Evolutionary conservation across 306 rosid genomes (phyloP), one percentile per base, ranked within the genome.

Genomic region (Medicago lupulina): DNA sequence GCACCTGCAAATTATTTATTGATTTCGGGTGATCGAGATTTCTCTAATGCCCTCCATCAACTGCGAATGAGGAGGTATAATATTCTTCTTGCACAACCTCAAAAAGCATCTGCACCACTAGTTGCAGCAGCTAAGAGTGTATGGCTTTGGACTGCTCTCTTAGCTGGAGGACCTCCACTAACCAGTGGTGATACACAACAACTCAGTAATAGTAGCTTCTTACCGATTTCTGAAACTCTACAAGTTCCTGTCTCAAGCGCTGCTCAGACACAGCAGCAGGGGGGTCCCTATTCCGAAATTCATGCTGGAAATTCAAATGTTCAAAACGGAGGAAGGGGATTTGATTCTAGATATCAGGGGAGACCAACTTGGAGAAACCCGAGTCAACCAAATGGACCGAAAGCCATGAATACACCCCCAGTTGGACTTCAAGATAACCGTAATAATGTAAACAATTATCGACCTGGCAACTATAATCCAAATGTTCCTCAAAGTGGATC

Each of bases 1-100:
- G 96, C 98, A 6, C 98, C 98, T 40, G 97, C 94, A 12, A 93
- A 91, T 76, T 93, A 88, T 79, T 76, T 93, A 60, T 82, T 93
- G 34, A 93, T 93, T 76, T 93, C 98, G 17, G 98, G 98, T 9
- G 98, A 93, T 44, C 85, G 98, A 50, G 98, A 93, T 76, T 93
- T 93, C 43, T 93, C 98, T 49, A 91, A 93, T 70, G 97, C 97
- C 57, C 97, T 93, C n/a, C 98, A 93, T 83, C 98, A 93, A 82
- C 69, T 93, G 75, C 87, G 97, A 54, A 83, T 93, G 97, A 83
- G 98, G 74, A 87, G 94, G 79, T 93, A 93, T 78, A 93, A 93
- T 73, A 93, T 93, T 79, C 96, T 93, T 81, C 88, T 93, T 8
- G 98, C 98, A 8, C 98, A 91, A 31, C 98, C 98, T 23, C 94